Evolutionary conservation across 371 early-diverging fungal genomes (phyloP), one percentile per base, ranked within the genome.

Genomic region (Mycotypha africana): DNA sequence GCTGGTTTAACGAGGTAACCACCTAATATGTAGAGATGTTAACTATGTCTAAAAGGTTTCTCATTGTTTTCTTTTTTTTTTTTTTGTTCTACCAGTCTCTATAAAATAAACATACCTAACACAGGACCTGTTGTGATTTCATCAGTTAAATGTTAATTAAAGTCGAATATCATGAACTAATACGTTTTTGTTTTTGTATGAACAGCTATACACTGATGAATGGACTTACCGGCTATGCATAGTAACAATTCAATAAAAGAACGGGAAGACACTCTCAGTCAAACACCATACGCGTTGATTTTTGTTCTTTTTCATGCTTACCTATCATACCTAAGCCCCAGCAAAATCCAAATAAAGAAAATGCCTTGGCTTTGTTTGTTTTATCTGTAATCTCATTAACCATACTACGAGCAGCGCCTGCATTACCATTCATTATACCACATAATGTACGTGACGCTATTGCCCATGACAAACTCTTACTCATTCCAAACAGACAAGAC

Each of bases 381-480:
- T 72, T 58, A 51, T 91, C 92, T 15, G 92, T 87, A 39, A 95
- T 82, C 59, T 95, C 96, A 10, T 86, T 88, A 23, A 93, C 61
- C 51, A 89, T 78, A 14, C 87, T 85, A 60, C 93, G 89, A 12
- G 86, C 82, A 4, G 91, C 91, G 5, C 88, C 91, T 20, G 82
- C 71, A 47, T 92, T 95, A 62, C 81, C 84, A 57, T 88, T 90
- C 35, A 93, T 57, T n/a, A 86, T 57, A 1, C 95, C 95, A 48
- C 86, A 85, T 16, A 84, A 42, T 0, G 75, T 70, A 7, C 95
- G 80, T n/a, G 82, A 61, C 4, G 60, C 62, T 25, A 92, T 53
- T 2, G 92, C 92, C 81, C 76, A 79, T 32, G 60, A 51, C 12
- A 86, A 58, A 24, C 67, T 74, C 31, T 76, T 81, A 41, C 84